phyloP scores from a whole-genome alignment of 2,329 filamentous ascomycete species.

The Epichloe glyceriae region DNA sequence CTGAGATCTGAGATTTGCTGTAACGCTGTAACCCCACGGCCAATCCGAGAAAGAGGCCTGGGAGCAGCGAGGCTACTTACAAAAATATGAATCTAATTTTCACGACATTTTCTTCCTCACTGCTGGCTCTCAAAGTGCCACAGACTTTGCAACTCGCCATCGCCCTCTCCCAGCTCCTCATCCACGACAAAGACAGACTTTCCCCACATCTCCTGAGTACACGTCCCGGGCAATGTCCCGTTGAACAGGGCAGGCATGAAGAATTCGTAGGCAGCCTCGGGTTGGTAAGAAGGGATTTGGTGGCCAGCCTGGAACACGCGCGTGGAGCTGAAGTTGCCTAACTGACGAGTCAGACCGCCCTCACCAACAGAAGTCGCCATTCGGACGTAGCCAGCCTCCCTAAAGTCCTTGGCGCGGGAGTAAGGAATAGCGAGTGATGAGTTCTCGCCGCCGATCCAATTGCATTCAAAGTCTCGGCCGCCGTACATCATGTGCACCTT shows the following conservation, averaged over 20 bases:
- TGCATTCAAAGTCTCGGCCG: slow-evolving; percentile 47
- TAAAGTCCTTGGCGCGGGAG: slow-evolving; percentile 31
- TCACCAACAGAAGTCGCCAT: slow-evolving; percentile 51
- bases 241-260: slow-evolving; percentile 46
- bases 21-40: no score
- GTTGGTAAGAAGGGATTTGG: slow-evolving; percentile 46
- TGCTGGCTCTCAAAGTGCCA: neutral
- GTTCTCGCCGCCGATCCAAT: slow-evolving; percentile 58
- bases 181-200: slow-evolving; percentile 29
- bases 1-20: no score
- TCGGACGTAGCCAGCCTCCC: slow-evolving; percentile 54
- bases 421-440: slow-evolving; percentile 51
- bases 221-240: slow-evolving; percentile 40
- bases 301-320: slow-evolving; percentile 55
- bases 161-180: neutral
- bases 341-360: slow-evolving; percentile 56
- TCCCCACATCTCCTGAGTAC: slow-evolving; percentile 37
- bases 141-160: slow-evolving; percentile 1
- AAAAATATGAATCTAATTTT: no score
- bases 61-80: no score
- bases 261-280: slow-evolving; percentile 40
- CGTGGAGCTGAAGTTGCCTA: slow-evolving; percentile 57
- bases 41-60: no score
- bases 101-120: neutral
- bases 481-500: slow-evolving; percentile 61